phyloP scores from a whole-genome alignment of 805 yeast genomes.

The Yueomyces sp. region DNA sequence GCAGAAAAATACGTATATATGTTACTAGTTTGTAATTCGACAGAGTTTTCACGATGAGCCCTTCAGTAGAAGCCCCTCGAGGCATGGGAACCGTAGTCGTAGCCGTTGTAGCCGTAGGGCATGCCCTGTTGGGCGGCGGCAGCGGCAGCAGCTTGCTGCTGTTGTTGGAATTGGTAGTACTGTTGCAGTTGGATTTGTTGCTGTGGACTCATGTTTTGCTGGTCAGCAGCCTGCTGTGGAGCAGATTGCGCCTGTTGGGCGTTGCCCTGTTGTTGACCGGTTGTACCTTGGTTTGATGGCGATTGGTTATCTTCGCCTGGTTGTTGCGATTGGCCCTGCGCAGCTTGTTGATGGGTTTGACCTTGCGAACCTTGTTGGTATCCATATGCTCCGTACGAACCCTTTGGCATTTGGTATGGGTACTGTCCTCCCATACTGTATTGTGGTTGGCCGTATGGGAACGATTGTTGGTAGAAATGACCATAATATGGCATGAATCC shows the following conservation, averaged over 20 bases:
- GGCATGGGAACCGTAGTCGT: constrained; percentile 23
- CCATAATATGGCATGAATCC: constrained; percentile 25
- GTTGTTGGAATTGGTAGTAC: constrained; percentile 18
- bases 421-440: constrained; percentile 23
- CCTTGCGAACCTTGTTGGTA: constrained; percentile 5
- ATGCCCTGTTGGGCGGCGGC: constrained; percentile 19
- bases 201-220: constrained; percentile 17
- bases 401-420: constrained; percentile 20
- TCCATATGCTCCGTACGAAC: constrained; percentile 11
- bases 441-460: constrained; percentile 26
- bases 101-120: constrained; percentile 22
- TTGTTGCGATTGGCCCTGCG: constrained; percentile 4
- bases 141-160: constrained; percentile 16
- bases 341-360: constrained; percentile 9
- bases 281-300: constrained; percentile 4
- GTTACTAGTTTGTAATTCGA: too few species aligned
- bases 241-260: constrained; percentile 7
- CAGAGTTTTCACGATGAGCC: too few species aligned
- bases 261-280: constrained; percentile 13
- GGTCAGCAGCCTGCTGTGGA: constrained; percentile 7
- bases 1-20: too few species aligned
- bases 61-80: constrained; percentile 23
- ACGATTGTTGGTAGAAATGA: constrained; percentile 24
- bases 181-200: constrained; percentile 21
- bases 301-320: constrained; percentile 3